These are phyloP conservation scores for Allomyces macrogynus DNA, from an alignment of 192 early-diverging fungal genomes.

Conservation along the genomic window DNA sequence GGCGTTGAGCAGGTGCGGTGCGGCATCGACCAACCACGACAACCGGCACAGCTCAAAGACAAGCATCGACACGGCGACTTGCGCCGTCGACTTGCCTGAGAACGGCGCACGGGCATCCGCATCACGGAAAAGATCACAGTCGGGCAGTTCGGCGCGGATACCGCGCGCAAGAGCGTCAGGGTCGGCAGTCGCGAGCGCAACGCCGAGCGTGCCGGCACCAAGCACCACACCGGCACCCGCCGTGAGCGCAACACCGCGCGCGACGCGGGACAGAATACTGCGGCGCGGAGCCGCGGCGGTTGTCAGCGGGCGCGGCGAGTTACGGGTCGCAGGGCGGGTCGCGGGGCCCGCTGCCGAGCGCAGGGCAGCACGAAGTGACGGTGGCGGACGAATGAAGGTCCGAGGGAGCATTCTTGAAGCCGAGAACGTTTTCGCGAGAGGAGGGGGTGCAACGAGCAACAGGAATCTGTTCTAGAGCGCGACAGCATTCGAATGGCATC, in stretches of 20 bases:
- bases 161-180: not conserved
- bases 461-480: too few relatives aligned
- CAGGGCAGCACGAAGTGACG: too few relatives aligned
- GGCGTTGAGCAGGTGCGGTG: not conserved
- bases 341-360: too few relatives aligned
- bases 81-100: not conserved
- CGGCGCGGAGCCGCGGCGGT: not conserved
- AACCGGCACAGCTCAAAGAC: not conserved
- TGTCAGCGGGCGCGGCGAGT: too few relatives aligned
- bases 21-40: not conserved
- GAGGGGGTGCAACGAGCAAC: too few relatives aligned
- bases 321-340: too few relatives aligned
- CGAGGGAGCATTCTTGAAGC: too few relatives aligned
- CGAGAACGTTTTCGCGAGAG: too few relatives aligned
- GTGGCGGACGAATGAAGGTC: too few relatives aligned
- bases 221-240: not conserved
- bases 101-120: not conserved
- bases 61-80: not conserved
- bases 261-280: not conserved
- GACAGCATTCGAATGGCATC: too few relatives aligned
- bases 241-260: not conserved
- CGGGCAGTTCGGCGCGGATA: not conserved
- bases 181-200: not conserved
- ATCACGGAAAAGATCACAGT: not conserved
- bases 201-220: not conserved